Evolutionary conservation across 1,284 basidiomycete genomes (phyloP), one percentile per base, ranked within the genome.

Genomic region (Ganoderma lingzhi): DNA sequence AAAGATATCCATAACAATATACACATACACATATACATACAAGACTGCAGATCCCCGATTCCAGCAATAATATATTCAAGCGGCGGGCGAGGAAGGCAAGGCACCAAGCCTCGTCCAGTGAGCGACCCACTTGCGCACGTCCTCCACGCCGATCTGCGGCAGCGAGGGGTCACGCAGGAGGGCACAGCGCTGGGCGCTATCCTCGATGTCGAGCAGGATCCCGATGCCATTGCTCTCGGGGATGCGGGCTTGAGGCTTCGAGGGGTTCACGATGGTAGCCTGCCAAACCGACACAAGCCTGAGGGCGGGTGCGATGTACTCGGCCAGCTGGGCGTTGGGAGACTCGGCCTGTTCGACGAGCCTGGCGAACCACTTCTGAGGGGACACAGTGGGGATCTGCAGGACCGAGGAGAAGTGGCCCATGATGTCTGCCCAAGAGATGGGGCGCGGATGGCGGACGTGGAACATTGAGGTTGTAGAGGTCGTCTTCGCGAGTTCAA

Each of bases 381-480:
- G 10, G 28, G 55, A 15, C 28, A 56, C 55, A 3, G 55, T 56
- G 30, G 55, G 32, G 5, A 56, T 15, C 30, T 41, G 14, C 14
- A 62, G 60, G 4, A 32, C 23, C 2, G 35, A 28, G 17, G 60
- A 41, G 42, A 62, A 28, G 30, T 41, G 35, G 39, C 42, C n/a
- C 60, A 62, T 62, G 39, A 62, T 44, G 42, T 62, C 60, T 6
- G 60, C 32, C 60, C 60, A 62, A 6, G 23, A 28, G 60, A 62
- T 41, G 6, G 60, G 60, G 37, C 39, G 39, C 12, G 60, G 60
- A n/a, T 62, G 60, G 8, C 60, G 60, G 23, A 62, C 15, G 19
- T 62, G 60, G 42, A 62, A 37, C 15, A 42, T 62, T 15, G 60
- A 32, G 55, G 28, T 32, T 1, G 55, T 8, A 5, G 55, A 56